Base-by-base conservation (phyloP, 2,329 filamentous ascomycete genomes). In the Xylariaceae sp. region DNA sequence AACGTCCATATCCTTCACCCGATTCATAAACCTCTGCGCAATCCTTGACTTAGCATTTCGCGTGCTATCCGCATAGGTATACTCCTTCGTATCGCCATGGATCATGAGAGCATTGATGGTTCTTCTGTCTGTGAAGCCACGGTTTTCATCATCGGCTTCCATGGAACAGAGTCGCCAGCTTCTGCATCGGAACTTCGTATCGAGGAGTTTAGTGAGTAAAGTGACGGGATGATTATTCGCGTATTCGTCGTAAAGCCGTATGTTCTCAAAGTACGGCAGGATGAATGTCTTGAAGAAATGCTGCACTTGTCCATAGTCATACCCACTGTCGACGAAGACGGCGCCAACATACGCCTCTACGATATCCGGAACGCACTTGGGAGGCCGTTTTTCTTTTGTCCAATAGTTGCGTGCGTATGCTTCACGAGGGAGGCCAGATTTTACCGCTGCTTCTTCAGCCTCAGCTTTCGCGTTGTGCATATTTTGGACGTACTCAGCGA, bases 341-440 rank as follows among this genome's bases (percentile, higher is more conserved):
- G 93, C 93, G 1, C 92, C 94, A 2, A 97, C 77, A 67, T 92
- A 94, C 0, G 93, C 85, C 78, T 99, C 94, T 2, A 97, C 80
- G 44, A 96, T 84, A 72, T 99, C 94, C 0, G 92, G 85, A 4
- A 97, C 83, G 56, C 77, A 80, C 68, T 94, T 94, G 7, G 89
- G 89, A 1, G 88, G 86, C 47, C 83, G 78, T 13, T 77, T 78
- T 8, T 82, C 80, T 10, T 78, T 75, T 34, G 83, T 79, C 90
- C 90, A 94, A 72, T 87, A 93, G 74, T 90, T 84, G 3, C 80
- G 77, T 8, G 79, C 75, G 34, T 80, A 82, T 1, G 79, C 73
- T 1, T 65, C 62, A 9, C 68, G 67, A 1, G 65, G 60, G 51
- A 72, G 73, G 1, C 76, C 77, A 8, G 71, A 70, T 0, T 66